Evolutionary conservation across 331 rosid genomes (phyloP), one percentile per base, ranked within the genome.

Genomic region (Arachis monticola): DNA sequence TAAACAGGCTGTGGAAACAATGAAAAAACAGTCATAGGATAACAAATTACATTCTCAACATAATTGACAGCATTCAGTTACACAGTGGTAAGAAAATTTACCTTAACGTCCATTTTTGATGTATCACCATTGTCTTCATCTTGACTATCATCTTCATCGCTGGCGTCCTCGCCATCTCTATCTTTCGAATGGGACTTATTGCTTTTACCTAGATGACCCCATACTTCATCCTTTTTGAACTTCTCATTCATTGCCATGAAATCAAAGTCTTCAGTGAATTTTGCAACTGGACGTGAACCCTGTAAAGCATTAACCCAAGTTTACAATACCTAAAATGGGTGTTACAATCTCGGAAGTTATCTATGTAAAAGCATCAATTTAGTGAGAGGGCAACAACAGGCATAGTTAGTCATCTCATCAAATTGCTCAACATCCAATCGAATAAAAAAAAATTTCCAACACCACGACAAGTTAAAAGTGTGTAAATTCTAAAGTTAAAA

Each of bases 171-270:
- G 59, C 63, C 82, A 0, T 83, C 85, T 42, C 63, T 80, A 38
- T 80, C 84, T 73, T 78, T 79, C 30, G 83, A 76, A 71, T 74
- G 70, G 32, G 77, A 67, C 72, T 48, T 82, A 9, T 38, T 76
- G 62, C 73, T 81, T 73, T 84, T 84, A 69, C 86, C 88, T 66
- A 86, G 88, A 80, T 84, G 83, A 69, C 88, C 86, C 88, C 88
- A 86, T 47, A 86, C 90, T 83, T 86, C 90, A 73, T 86, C 88
- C 72, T 86, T 86, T 35, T 84, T 86, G 86, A 86, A 86, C 64
- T 81, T 84, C 86, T 86, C 90, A 81, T 86, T 86, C 90, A 86
- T 86, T 55, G 90, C 88, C 52, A 41, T 86, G 81, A 86, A 86
- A 75, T 86, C 90, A 81, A 86, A 86, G 48, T 86, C 90, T 69